These are phyloP conservation scores for Euphorbia schlechtendalii DNA, from an alignment of 441 rosid genomes.

Conservation along the genomic window DNA sequence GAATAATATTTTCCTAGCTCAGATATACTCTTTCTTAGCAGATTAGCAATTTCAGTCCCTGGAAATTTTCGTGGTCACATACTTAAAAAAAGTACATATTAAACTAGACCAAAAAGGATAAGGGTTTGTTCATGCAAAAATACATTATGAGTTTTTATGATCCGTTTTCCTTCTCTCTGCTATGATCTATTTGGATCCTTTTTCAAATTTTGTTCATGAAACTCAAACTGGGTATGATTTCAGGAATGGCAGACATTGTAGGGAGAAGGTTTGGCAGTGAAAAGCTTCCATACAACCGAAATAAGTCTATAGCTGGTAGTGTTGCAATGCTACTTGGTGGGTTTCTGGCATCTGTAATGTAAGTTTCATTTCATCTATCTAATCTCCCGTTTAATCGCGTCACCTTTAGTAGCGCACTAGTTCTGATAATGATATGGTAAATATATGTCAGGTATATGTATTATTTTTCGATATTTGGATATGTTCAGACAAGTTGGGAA, in stretches of 20 bases:
- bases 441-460: constrained; percentile 45
- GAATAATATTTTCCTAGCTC: neutral
- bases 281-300: constrained; percentile 66
- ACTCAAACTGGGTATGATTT: neutral
- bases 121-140: neutral
- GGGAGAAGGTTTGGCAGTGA: constrained; percentile 55
- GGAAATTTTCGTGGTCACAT: neutral
- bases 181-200: neutral
- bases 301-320: constrained; percentile 75
- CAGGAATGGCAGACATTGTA: constrained; percentile 78
- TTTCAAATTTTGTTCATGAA: too few species aligned
- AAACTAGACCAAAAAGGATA: neutral
- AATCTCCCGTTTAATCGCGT: neutral
- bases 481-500: constrained; percentile 36
- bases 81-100: neutral
- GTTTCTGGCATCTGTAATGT: constrained; percentile 58
- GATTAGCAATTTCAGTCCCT: neutral
- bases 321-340: constrained; percentile 61
- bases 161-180: neutral
- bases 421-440: constrained; percentile 10
- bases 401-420: neutral
- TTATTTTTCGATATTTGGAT: constrained; percentile 70
- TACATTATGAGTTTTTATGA: neutral
- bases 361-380: constrained; percentile 16
- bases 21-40: neutral